A percentile compares a stretch with the other conserved stretches of the same genome.
Evolutionary conservation across 2,329 filamentous ascomycete genomes (phyloP).

Genomic region (Albifimbria verrucaria): DNA sequence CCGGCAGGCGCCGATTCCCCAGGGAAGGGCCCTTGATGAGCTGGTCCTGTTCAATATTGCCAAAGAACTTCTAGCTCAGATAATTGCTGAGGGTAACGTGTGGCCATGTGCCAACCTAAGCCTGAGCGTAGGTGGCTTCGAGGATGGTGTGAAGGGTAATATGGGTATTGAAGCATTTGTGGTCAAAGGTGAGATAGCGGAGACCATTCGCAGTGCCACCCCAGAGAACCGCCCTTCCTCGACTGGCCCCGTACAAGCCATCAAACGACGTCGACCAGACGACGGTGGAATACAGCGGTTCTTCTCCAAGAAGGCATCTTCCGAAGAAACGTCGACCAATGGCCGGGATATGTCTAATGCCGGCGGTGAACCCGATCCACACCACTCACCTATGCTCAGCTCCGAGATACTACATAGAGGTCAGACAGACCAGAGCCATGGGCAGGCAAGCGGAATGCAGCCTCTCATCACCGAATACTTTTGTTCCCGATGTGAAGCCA

Average conservation of each 20-base stretch:
- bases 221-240: conserved; percentile 16
- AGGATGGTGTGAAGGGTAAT: conserved; percentile 81
- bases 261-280: conserved; percentile 35
- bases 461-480: conserved; percentile 35
- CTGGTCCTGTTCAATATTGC: conserved; percentile 69
- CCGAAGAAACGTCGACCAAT: conserved; percentile 21
- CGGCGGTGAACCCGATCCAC: conserved; percentile 12
- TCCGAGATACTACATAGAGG: conserved; percentile 7
- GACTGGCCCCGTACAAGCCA: conserved; percentile 16
- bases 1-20: conserved; percentile 74
- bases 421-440: conserved; percentile 9
- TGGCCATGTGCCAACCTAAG: conserved; percentile 94
- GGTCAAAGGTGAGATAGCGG: conserved; percentile 68
- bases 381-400: conserved; percentile 8
- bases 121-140: conserved; percentile 85
- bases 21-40: conserved; percentile 72
- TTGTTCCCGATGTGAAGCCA: conserved; percentile 65
- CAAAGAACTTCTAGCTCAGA: conserved; percentile 71
- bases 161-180: conserved; percentile 83
- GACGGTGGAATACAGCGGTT: conserved; percentile 54
- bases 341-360: conserved; percentile 13
- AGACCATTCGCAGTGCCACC: conserved; percentile 24
- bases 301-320: conserved; percentile 42
- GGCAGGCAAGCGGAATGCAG: conserved; percentile 16
- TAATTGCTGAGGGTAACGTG: conserved; percentile 71